Evolutionary conservation across 108 stramenopile genomes (phyloP).

Genomic region (Tribonema minus): DNA sequence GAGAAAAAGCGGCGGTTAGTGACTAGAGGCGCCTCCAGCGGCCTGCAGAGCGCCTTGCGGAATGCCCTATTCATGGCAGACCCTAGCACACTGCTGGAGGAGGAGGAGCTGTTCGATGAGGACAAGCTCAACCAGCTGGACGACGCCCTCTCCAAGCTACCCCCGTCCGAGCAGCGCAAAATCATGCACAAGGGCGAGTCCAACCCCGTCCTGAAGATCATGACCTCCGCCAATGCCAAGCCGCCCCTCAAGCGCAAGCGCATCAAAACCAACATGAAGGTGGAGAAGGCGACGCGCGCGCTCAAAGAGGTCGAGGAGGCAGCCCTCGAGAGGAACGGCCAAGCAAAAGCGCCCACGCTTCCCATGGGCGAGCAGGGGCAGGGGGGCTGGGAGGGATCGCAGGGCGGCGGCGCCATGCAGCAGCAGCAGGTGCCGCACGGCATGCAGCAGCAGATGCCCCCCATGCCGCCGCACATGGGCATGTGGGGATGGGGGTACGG

Average conservation of each 20-base stretch:
- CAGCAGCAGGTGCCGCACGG: no score
- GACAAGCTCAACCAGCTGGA: slow-evolving; percentile 1
- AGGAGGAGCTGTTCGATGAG: slow-evolving; percentile 18
- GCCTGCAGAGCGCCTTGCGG: slow-evolving; percentile 17
- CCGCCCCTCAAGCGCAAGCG: background rate
- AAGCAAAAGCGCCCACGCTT: no score
- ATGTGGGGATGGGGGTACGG: no score
- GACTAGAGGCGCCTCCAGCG: slow-evolving; percentile 26
- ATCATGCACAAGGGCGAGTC: background rate
- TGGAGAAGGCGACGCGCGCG: no score
- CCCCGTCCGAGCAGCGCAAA: background rate
- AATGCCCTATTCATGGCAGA: slow-evolving; percentile 39
- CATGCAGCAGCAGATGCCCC: no score
- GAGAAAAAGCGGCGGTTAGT: slow-evolving; percentile 25
- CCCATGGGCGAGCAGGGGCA: no score
- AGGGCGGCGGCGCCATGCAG: no score
- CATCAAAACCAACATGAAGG: no score
- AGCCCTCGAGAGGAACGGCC: no score
- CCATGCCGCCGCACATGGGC: no score
- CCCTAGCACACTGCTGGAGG: slow-evolving; percentile 2
- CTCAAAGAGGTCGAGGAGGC: no score
- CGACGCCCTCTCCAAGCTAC: background rate
- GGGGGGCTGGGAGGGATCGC: no score
- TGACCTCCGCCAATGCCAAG: background rate
- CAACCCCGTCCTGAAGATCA: background rate